phyloP scores from a whole-genome alignment of 2,329 filamentous ascomycete species.

The Aspergillus sp. region DNA sequence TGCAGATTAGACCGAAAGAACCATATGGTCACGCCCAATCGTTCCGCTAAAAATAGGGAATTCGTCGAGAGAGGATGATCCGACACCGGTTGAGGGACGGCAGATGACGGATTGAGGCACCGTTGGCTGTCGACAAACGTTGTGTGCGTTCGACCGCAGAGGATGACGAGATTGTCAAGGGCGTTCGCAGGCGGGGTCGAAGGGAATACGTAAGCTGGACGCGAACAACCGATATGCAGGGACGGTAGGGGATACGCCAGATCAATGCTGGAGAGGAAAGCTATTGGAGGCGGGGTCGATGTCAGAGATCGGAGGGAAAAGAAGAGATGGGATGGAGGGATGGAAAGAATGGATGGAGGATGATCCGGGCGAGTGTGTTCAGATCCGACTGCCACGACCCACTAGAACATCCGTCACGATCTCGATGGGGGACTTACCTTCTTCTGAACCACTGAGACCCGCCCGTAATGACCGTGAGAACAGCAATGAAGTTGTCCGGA shows the following conservation, averaged over 20 bases:
- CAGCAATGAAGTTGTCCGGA: constrained; percentile 18
- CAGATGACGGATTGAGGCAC: not conserved
- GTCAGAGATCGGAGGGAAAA: not conserved
- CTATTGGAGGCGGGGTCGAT: constrained; percentile 18
- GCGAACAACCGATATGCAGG: not conserved
- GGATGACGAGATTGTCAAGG: constrained; percentile 1
- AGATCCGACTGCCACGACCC: constrained; percentile 15
- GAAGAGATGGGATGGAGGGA: not conserved
- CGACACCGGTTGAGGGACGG: not conserved
- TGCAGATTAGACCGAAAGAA: constrained; percentile 17
- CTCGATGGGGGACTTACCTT: constrained; percentile 16
- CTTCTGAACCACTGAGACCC: constrained; percentile 11
- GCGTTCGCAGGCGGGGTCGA: constrained; percentile 1
- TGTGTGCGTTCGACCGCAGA: constrained; percentile 8
- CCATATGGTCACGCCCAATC: constrained; percentile 20
- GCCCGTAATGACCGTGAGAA: constrained; percentile 20
- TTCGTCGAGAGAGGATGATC: not conserved
- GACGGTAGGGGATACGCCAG: not conserved
- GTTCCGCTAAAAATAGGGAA: not conserved
- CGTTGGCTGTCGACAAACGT: constrained; percentile 4
- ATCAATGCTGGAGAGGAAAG: constrained; percentile 5
- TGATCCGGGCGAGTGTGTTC: constrained; percentile 12
- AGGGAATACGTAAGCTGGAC: not conserved
- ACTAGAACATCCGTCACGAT: constrained; percentile 12
- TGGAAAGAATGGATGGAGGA: constrained; percentile 7